Base-by-base conservation (phyloP, 225 moss, liverwort and hornwort genomes). In the Physcomitrium patens region DNA sequence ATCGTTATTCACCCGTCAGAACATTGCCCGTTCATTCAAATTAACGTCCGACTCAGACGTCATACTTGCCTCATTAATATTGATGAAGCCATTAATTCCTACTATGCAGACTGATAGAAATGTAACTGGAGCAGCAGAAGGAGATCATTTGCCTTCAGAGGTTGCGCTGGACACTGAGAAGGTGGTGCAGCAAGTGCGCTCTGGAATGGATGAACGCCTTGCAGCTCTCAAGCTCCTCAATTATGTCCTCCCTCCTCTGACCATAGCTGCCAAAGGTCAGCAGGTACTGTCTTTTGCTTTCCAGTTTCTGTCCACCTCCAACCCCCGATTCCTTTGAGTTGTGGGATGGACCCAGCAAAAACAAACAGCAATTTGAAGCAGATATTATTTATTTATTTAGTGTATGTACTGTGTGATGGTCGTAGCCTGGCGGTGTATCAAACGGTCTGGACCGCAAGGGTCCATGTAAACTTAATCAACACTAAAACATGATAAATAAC, bases 261-360 rank as follows among this genome's bases (percentile, higher is more conserved):
- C 86, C 31, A 84, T 93, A 47, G 83, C 88, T 70, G 88, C 91
- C 71, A 93, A 93, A 85, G 93, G 93, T 75, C 89, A 91, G 81
- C 86, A 90, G 87, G 90, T 90, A 83, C 72, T 78, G 53, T 71
- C 78, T 67, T 51, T 81, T 74, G 56, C 61, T 66, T 60, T 72
- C 65, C 55, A 58, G 23, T 67, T 71, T 63, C 68, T 54, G 44
- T 37, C 31, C 31, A 37, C 31, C 60, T 67, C 41, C 12, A 69
- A 20, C 47, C 19, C 12, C 11, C 13, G 41, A 49, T 61, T 61
- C 19, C 63, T 67, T 48, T 28, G 14, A 72, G 31, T 67, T 20
- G 41, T 14, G 19, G 57, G 18, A 65, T 14, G 65, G 27, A 17
- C 20, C 16, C 62, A 37, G 3, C 15, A 51, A 20, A 73, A 41